Evolutionary conservation across 805 yeast genomes (phyloP).

Genomic region (Saccharomycopsis capsularis): DNA sequence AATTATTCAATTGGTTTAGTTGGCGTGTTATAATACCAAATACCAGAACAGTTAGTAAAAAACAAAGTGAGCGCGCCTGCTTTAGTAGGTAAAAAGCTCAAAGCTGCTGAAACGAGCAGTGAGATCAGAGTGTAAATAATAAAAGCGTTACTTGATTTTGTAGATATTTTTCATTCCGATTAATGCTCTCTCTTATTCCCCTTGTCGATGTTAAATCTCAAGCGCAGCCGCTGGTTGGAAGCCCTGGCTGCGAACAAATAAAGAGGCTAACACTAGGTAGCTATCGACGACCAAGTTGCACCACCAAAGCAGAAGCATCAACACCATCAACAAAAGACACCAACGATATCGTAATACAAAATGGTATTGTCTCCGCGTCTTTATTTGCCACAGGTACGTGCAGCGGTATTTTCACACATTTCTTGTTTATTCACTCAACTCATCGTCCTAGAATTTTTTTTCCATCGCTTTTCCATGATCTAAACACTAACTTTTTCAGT

Average conservation of each 20-base stretch:
- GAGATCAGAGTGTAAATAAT: too few relatives aligned
- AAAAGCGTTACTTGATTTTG: too few relatives aligned
- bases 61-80: too few relatives aligned
- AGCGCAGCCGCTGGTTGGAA: background rate
- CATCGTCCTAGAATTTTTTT: background rate
- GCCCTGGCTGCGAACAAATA: background rate
- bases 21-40: too few relatives aligned
- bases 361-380: background rate
- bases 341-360: background rate
- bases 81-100: too few relatives aligned
- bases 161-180: background rate
- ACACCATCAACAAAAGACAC: background rate
- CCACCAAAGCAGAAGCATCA: background rate
- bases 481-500: slow-evolving; percentile 28
- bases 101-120: too few relatives aligned
- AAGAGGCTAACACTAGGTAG: background rate
- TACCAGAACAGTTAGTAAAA: too few relatives aligned
- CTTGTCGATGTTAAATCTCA: too few relatives aligned
- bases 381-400: background rate
- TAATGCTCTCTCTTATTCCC: background rate
- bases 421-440: background rate
- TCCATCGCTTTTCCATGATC: too few relatives aligned
- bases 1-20: too few relatives aligned
- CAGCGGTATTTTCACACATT: background rate
- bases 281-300: background rate